phyloP scores from a whole-genome alignment of 2,329 filamentous ascomycete species.

The Didymella arachidicola region DNA sequence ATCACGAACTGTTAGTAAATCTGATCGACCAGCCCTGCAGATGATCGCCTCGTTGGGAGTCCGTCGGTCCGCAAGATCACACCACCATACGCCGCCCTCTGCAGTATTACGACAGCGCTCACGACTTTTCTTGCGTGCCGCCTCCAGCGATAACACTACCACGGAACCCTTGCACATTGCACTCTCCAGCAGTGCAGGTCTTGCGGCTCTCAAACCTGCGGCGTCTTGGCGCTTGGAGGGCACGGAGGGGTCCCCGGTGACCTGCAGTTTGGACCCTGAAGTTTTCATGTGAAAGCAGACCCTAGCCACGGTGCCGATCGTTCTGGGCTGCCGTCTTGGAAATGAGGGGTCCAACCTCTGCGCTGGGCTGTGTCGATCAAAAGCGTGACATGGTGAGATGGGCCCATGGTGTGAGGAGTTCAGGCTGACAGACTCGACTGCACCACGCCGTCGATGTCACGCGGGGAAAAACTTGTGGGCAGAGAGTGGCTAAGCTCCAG shows the following conservation, averaged over 20 bases:
- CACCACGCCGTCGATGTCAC: slow-evolving; percentile 13
- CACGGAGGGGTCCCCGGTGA: neutral
- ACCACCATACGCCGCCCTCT: slow-evolving; percentile 4
- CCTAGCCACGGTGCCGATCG: slow-evolving; percentile 17
- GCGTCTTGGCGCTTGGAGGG: slow-evolving; percentile 4
- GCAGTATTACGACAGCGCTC: slow-evolving; percentile 5
- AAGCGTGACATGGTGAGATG: slow-evolving; percentile 12
- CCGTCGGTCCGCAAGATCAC: neutral
- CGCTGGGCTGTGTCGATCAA: slow-evolving; percentile 12
- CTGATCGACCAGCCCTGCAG: neutral
- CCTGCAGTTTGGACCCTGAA: slow-evolving; percentile 12
- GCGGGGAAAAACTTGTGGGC: slow-evolving; percentile 3
- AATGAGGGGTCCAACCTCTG: slow-evolving; percentile 18
- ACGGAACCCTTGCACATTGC: neutral
- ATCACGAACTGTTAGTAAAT: neutral
- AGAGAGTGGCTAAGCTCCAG: slow-evolving; percentile 1
- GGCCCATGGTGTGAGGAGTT: slow-evolving; percentile 16
- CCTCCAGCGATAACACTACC: slow-evolving; percentile 4
- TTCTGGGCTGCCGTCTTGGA: slow-evolving; percentile 15
- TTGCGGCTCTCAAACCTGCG: slow-evolving; percentile 20
- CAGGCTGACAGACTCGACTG: slow-evolving; percentile 1
- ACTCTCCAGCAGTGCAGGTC: slow-evolving; percentile 13
- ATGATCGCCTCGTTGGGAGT: slow-evolving; percentile 4
- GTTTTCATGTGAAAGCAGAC: slow-evolving; percentile 18
- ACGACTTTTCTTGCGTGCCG: slow-evolving; percentile 1